A percentile compares a stretch with the other conserved stretches of the same genome.
phyloP scores from a whole-genome alignment of 768 basidiomycete genomes.

The Tricholoma furcatifolium region DNA sequence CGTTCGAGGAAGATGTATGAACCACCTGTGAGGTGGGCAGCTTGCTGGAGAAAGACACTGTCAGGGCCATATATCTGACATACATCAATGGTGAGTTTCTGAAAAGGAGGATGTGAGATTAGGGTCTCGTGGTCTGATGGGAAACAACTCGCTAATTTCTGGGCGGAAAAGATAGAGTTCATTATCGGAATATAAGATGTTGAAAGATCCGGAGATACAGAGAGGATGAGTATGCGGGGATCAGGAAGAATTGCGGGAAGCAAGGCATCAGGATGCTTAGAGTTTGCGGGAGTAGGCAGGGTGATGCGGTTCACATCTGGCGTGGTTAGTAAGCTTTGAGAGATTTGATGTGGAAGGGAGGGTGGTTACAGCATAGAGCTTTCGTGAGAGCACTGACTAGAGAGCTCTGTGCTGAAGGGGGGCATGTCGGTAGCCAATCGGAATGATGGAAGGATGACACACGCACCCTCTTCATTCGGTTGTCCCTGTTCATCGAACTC shows the following conservation, averaged over 20 bases:
- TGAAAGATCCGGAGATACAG: slow-evolving; percentile 88
- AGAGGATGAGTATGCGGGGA: slow-evolving; percentile 62
- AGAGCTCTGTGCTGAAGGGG: slow-evolving; percentile 50
- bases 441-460: slow-evolving; percentile 16
- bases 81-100: slow-evolving; percentile 98
- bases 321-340: background rate
- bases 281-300: slow-evolving; percentile 26
- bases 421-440: slow-evolving; percentile 12
- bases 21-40: slow-evolving; percentile 92
- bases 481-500: slow-evolving; percentile 57
- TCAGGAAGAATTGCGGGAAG: slow-evolving; percentile 33
- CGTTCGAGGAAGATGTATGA: slow-evolving; percentile 85
- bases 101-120: slow-evolving; percentile 5
- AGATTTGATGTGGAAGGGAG: background rate
- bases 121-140: background rate
- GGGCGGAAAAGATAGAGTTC: slow-evolving; percentile 99
- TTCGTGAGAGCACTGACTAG: slow-evolving; percentile 91
- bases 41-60: slow-evolving; percentile 96
- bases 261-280: slow-evolving; percentile 26
- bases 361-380: slow-evolving; percentile 78
- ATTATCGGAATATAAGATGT: slow-evolving; percentile 96
- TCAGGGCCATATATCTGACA: slow-evolving; percentile 89
- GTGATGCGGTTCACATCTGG: slow-evolving; percentile 42
- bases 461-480: slow-evolving; percentile 48
- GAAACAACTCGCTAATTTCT: slow-evolving; percentile 73